Evolutionary conservation across 495 filamentous ascomycete genomes (phyloP).

Genomic region (Trichodelitschia bisporula): DNA sequence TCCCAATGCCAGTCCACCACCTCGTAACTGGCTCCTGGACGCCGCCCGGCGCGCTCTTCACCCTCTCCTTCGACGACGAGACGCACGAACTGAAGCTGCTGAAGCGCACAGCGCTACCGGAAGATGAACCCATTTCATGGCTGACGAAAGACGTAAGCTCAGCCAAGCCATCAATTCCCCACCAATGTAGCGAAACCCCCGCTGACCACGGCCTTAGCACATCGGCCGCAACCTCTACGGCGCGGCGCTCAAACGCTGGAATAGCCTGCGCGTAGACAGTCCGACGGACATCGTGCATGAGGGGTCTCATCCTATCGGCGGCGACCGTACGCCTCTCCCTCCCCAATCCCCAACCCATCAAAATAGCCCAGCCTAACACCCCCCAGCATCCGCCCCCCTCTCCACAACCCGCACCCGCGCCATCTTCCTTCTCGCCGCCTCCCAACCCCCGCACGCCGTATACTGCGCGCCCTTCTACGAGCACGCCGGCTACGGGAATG

Average conservation of each 20-base stretch:
- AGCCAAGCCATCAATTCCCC: too few relatives aligned
- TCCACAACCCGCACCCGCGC: slow-evolving; percentile 55
- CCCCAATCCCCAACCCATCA: not conserved
- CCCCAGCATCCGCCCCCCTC: slow-evolving; percentile 36
- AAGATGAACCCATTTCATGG: slow-evolving; percentile 72
- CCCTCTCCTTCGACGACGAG: slow-evolving; percentile 61
- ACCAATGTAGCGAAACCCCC: too few relatives aligned
- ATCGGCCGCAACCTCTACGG: slow-evolving; percentile 64
- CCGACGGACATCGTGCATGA: slow-evolving; percentile 58
- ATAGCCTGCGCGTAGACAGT: slow-evolving; percentile 48
- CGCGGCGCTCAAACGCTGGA: slow-evolving; percentile 75
- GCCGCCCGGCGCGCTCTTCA: slow-evolving; percentile 64
- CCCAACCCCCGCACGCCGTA: slow-evolving; percentile 49
- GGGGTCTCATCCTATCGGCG: slow-evolving; percentile 43
- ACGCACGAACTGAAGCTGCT: slow-evolving; percentile 39
- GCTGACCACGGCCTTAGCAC: slow-evolving; percentile 25
- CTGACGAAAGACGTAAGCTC: slow-evolving; percentile 56
- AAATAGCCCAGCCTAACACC: slow-evolving; percentile 3
- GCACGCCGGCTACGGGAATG: slow-evolving; percentile 52
- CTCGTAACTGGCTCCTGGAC: slow-evolving; percentile 73
- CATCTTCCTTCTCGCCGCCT: slow-evolving; percentile 62
- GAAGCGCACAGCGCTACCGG: slow-evolving; percentile 54
- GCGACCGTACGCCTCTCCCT: slow-evolving; percentile 24
- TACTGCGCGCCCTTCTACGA: slow-evolving; percentile 79
- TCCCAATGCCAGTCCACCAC: slow-evolving; percentile 43